A percentile compares a stretch with the other conserved stretches of the same genome.
Evolutionary conservation across 2,329 filamentous ascomycete genomes (phyloP).

Genomic region (Venturia effusa): DNA sequence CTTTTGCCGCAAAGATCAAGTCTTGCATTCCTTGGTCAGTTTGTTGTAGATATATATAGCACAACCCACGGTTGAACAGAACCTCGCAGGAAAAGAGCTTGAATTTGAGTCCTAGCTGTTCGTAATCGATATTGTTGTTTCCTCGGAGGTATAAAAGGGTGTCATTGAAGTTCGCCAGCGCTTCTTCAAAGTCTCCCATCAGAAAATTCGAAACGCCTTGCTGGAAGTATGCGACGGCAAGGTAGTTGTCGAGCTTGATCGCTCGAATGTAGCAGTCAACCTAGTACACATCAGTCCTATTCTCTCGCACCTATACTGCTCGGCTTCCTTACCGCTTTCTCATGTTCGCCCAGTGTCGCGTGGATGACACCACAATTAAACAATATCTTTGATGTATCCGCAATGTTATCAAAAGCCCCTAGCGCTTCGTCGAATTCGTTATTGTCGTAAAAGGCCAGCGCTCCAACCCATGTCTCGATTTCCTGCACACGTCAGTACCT

Average conservation of each 20-base stretch:
- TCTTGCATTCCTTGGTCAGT: constrained; percentile 86
- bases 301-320: constrained; percentile 2
- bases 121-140: constrained; percentile 96
- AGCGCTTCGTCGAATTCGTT: constrained; percentile 92
- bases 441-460: constrained; percentile 86
- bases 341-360: constrained; percentile 90
- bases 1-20: constrained; percentile 79
- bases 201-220: constrained; percentile 97
- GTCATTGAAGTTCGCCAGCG: constrained; percentile 96
- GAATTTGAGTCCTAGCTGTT: constrained; percentile 88
- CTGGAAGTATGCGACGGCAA: constrained; percentile 96
- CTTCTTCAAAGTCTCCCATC: constrained; percentile 93
- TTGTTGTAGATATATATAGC: constrained; percentile 94
- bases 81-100: constrained; percentile 97
- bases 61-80: constrained; percentile 90
- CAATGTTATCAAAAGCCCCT: constrained; percentile 71
- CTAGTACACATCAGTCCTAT: constrained; percentile 35
- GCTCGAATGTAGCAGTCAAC: constrained; percentile 92
- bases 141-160: constrained; percentile 88
- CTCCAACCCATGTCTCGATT: constrained; percentile 97
- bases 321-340: constrained; percentile 65
- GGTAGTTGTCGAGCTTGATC: constrained; percentile 82
- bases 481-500: constrained; percentile 46
- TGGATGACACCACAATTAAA: constrained; percentile 99
- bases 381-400: constrained; percentile 93